Base-by-base conservation (phyloP, 2,329 filamentous ascomycete species). In the Talaromyces sp. region DNA sequence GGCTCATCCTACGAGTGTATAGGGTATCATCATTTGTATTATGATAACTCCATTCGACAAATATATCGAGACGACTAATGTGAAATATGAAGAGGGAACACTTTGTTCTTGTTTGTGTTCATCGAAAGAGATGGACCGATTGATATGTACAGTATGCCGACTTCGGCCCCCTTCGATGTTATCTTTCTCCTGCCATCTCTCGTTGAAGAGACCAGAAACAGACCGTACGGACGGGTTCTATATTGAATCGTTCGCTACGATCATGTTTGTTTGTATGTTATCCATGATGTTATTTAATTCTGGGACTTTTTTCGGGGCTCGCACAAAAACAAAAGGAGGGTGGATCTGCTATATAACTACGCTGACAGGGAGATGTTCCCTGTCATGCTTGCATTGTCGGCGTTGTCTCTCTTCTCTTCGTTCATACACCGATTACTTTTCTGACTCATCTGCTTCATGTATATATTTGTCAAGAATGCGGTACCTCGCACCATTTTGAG, bases 211-310 rank as follows among this genome's bases (percentile, higher is more conserved):
- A 41, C 33, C 59, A 61, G 52, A 39, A 41, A 24, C 10, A 61
- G 47, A 35, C 47, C 6, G 35, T 43, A 43, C 33, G 60, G 16
- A 52, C 48, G 10, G 52, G 11, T 56, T 35, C 31, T 14, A 14
- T 22, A 1, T 22, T 33, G 19, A 31, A 43, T 22, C 27, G 63
- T 52, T 60, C 19, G 57, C 41, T 45, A 56, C 57, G 48, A 56
- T 56, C 56, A n/a, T 43, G 62, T 56, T 56, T 56, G 50, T 14
- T 56, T 56, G 62, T 64, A 65, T 57, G 63, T 39, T 61, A 65
- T 64, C 37, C 50, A 47, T 37, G 56, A 54, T 24, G 31, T 64
- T 45, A 54, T 47, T 56, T 65, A 39, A 41, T 61, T 43, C 52
- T 56, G 52, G 52, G 52, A 9, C n/a, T 14, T 24, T 24, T 56